These are phyloP conservation scores for Penicillium bialowiezense DNA, from an alignment of 495 filamentous ascomycete species.

Conservation along the genomic window DNA sequence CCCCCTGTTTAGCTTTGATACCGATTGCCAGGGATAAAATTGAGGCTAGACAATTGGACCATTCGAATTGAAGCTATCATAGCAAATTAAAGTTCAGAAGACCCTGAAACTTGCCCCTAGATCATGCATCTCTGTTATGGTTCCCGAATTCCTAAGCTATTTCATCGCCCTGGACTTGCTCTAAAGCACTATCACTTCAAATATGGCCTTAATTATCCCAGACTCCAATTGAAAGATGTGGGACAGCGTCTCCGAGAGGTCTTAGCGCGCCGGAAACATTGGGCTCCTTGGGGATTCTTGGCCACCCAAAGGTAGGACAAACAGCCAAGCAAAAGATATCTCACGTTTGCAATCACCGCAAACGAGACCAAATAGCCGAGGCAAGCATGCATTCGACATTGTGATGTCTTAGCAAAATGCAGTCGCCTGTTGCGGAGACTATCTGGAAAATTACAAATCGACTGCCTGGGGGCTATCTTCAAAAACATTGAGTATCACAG, in stretches of 20 bases:
- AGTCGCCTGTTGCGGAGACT: neutral
- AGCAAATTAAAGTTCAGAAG: neutral
- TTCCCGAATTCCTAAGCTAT: too few species aligned
- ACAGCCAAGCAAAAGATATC: slow-evolving; percentile 10
- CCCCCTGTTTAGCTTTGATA: slow-evolving; percentile 8
- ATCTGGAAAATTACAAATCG: neutral
- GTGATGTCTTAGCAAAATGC: neutral
- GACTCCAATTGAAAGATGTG: neutral
- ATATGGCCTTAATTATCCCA: too few species aligned
- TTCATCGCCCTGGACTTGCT: too few species aligned
- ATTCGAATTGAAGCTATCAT: neutral
- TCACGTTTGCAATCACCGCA: slow-evolving; percentile 12
- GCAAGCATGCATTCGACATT: neutral
- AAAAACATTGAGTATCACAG: slow-evolving; percentile 1
- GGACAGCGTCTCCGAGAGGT: slow-evolving; percentile 4
- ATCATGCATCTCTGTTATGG: too few species aligned
- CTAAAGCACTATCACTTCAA: too few species aligned
- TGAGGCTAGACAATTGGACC: neutral
- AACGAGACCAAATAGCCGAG: neutral
- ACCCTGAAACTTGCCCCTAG: neutral
- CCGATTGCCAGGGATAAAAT: slow-evolving; percentile 1
- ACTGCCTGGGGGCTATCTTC: neutral
- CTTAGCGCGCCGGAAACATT: slow-evolving; percentile 14
- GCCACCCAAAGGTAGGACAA: slow-evolving; percentile 19
- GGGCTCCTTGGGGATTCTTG: slow-evolving; percentile 6